phyloP scores from a whole-genome alignment of 2,329 filamentous ascomycete species.

The Fusarium verticillioides region DNA sequence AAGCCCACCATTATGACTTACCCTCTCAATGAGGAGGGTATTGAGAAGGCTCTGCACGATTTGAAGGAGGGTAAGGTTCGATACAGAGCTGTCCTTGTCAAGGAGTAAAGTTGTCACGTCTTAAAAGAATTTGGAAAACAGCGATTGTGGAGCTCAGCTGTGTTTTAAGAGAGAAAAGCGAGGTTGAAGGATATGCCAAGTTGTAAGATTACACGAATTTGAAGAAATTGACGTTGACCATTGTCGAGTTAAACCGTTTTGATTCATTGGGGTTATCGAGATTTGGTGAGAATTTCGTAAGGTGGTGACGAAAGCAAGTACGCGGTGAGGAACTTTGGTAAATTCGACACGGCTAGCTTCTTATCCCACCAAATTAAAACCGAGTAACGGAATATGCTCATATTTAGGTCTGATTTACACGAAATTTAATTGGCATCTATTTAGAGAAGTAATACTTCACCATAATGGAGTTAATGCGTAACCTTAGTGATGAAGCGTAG shows the following conservation, averaged over 20 bases:
- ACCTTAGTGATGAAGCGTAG: no score
- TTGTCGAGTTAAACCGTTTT: neutral
- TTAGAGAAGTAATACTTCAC: neutral
- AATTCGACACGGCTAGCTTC: no score
- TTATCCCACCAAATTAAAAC: neutral
- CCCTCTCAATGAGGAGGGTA: slow-evolving; percentile 47
- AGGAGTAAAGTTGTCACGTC: slow-evolving; percentile 4
- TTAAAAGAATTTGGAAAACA: neutral
- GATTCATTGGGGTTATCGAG: neutral
- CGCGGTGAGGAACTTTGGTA: neutral
- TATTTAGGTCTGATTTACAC: neutral
- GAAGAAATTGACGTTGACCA: neutral
- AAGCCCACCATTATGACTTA: slow-evolving; percentile 45
- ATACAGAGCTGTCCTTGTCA: slow-evolving; percentile 46
- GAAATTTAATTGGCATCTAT: neutral
- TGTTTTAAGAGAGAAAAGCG: neutral
- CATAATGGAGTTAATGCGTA: neutral
- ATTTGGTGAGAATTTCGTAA: neutral
- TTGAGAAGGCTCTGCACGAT: slow-evolving; percentile 49
- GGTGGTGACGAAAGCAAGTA: neutral
- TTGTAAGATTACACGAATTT: neutral
- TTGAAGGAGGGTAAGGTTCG: slow-evolving; percentile 49
- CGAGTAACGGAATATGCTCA: neutral
- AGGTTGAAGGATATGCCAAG: neutral
- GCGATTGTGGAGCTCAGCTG: neutral